Evolutionary conservation across 2,329 filamentous ascomycete species (phyloP), one percentile per base, ranked within the genome.

Genomic region (Neopestalotiopsis rosae): DNA sequence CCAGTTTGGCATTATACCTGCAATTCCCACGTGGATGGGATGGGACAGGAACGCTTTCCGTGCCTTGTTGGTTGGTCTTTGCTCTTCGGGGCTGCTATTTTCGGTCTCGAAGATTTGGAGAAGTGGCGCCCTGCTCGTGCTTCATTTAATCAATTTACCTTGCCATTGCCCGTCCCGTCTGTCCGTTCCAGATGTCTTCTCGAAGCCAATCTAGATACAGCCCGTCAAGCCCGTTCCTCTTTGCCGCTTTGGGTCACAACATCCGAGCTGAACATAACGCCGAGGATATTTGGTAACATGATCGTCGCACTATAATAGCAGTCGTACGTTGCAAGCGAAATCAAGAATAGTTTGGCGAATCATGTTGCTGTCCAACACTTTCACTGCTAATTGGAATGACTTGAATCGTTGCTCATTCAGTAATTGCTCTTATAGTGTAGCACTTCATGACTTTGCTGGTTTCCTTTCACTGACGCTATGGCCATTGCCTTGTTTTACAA

Each of bases 1-100:
- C 45, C 45, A 52, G n/a, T 52, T 52, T 52, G 45, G 45, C 45
- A 52, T 52, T 52, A 38, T n/a, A 20, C 45, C n/a, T 52, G 45
- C n/a, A 52, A 52, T 52, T 52, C n/a, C 45, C 45, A 52, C 45
- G 45, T 52, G 45, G 45, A 24, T n/a, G 45, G 45, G 24, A 28
- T 28, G 24, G 24, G 24, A 28, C 24, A 28, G 24, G 45, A 52
- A 52, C 2, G 7, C 20, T 20, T 52, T 52, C n/a, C 45, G 45
- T 52, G 14, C 45, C 45, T 52, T 52, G 45, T 10, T 52, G 17
- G 45, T n/a, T 52, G 45, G 45, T 24, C 45, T 52, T 52, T 52
- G 45, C 45, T 52, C 45, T 24, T 17, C 45, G 45, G 17, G 17
- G 17, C 45, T 52, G 45, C 45, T 52, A 52, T 52, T 52, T 52